Conservation (phyloP, 352 stramenopile species). For the Phytophthora capsici region DNA sequence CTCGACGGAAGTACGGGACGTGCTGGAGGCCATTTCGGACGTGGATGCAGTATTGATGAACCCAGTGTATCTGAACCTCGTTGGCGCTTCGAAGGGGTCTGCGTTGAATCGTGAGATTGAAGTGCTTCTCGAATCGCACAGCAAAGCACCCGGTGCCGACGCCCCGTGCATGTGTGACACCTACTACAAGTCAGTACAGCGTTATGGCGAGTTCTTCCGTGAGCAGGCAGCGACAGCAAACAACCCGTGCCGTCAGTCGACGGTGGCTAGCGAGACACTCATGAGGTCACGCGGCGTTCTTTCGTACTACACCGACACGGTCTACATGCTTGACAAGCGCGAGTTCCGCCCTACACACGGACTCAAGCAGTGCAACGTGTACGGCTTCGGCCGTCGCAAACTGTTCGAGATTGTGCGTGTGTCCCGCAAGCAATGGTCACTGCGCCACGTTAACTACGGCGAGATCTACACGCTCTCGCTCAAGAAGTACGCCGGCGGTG, state of each 20-base stretch:
- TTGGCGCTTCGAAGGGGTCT: constrained; percentile 60
- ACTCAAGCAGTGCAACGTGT: constrained; percentile 76
- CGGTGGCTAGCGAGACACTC: constrained; percentile 76
- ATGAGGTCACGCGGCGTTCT: constrained; percentile 76
- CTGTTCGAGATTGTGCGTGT: constrained; percentile 81
- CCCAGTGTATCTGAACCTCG: constrained; percentile 60
- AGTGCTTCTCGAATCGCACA: constrained; percentile 60
- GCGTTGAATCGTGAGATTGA: constrained; percentile 64
- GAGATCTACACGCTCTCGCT: constrained; percentile 71
- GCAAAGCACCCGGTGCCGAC: constrained; percentile 33
- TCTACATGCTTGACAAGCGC: constrained; percentile 84
- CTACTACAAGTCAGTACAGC: constrained; percentile 72
- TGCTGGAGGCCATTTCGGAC: constrained; percentile 79
- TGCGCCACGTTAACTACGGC: constrained; percentile 65
- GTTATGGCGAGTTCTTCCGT: constrained; percentile 73
- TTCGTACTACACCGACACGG: constrained; percentile 85
- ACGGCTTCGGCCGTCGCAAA: constrained; percentile 76
- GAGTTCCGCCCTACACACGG: constrained; percentile 69
- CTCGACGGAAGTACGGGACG: constrained; percentile 69
- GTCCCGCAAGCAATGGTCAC: constrained; percentile 76
- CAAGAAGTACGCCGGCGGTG: constrained; percentile 70
- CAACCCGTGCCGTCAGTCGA: constrained; percentile 56
- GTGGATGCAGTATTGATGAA: constrained; percentile 73
- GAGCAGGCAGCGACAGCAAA: constrained; percentile 47
- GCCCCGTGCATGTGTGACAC: constrained; percentile 72